Base-by-base conservation (phyloP, 331 rosid species). In the Saraca asoca region DNA sequence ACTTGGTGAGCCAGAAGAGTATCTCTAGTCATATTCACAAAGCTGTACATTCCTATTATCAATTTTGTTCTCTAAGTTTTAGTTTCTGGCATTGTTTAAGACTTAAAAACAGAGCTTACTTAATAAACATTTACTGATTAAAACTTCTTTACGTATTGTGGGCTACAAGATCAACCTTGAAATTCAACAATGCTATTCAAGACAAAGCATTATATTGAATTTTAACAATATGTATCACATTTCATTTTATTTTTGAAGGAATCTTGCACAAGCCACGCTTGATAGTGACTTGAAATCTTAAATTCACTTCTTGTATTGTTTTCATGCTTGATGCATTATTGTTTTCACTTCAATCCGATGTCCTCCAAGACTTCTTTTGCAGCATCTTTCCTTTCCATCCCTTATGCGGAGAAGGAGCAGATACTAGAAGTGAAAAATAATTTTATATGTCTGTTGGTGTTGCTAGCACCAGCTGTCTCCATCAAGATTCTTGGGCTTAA, bases 231-330 rank as follows among this genome's bases (percentile, higher is more conserved):
- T n/a, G 19, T 61, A 57, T 56, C 13, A 58, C 38, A 46, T 64
- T 64, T 64, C 54, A 55, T 48, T 56, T n/a, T n/a, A 42, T 15
- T 18, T 20, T 20, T 15, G 31, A n/a, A 24, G 62, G 68, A 51
- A 10, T 65, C 68, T 38, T 41, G 31, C 39, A 16, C 42, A 74
- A 67, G 57, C 50, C 69, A 60, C 11, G 7, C 46, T 35, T 61
- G 79, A 68, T 52, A 44, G 64, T 7, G 74, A 75, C 53, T 59
- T 75, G 52, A 34, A 51, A 51, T 64, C 64, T n/a, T n/a, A n/a
- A n/a, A n/a, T n/a, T n/a, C n/a, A 43, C 48, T 62, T 53, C 20
- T 45, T 46, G 16, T 45, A 7, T 46, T 11, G 45, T 14, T 9
- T 59, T 59, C 15, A 6, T n/a, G n/a, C n/a, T n/a, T n/a, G n/a